Percentiles rank a stretch among this genome's conserved stretches.
phyloP scores from a whole-genome alignment of 805 yeast genomes.

The Grigorovia yakushimaensis region DNA sequence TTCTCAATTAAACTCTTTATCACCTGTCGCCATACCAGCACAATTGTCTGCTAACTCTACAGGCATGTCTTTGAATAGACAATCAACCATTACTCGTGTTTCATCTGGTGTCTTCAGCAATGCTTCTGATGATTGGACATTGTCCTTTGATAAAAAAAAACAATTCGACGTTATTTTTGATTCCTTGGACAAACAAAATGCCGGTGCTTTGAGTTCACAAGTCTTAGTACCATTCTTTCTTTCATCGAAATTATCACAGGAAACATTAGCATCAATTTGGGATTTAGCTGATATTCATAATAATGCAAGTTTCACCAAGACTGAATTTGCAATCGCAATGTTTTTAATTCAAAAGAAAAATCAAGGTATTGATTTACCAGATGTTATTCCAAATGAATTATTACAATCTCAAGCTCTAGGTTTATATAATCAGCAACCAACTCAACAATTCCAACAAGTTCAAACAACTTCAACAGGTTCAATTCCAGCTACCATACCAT shows the following conservation, averaged over 20 bases:
- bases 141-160: constrained; percentile 56
- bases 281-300: constrained; percentile 86
- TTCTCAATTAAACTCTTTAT: constrained; percentile 6
- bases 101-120: constrained; percentile 28
- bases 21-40: constrained; percentile 42
- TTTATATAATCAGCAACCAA: constrained; percentile 13
- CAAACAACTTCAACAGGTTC: constrained; percentile 13
- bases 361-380: constrained; percentile 71
- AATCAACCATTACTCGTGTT: constrained; percentile 26
- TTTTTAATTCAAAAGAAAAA: constrained; percentile 79
- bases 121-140: constrained; percentile 50
- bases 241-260: constrained; percentile 79
- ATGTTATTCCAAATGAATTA: constrained; percentile 60
- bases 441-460: constrained; percentile 3
- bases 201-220: constrained; percentile 59
- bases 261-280: constrained; percentile 83
- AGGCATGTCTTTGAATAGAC: constrained; percentile 25
- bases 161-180: constrained; percentile 77
- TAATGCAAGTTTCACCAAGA: constrained; percentile 66
- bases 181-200: constrained; percentile 54
- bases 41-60: constrained; percentile 22
- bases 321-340: constrained; percentile 90
- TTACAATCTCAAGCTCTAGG: constrained; percentile 31
- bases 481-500: constrained; percentile 24
- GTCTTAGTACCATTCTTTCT: constrained; percentile 83